phyloP scores from a whole-genome alignment of 202 grass and related monocot genomes.

The Panicum virgatum region DNA sequence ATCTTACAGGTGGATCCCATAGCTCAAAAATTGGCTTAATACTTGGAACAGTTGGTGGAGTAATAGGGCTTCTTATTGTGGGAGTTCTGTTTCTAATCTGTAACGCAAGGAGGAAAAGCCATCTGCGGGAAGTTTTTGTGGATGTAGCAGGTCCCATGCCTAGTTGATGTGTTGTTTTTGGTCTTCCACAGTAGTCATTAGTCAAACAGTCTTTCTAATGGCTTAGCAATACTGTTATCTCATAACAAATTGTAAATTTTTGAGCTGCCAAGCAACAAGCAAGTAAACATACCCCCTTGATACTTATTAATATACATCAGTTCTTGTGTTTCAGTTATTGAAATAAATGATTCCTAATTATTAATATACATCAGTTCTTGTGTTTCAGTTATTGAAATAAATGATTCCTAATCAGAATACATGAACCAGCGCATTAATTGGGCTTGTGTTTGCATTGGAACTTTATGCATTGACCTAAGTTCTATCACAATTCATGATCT shows the following conservation, averaged over 20 bases:
- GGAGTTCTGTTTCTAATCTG: conserved; percentile 65
- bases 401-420: not conserved
- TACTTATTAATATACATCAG: not conserved
- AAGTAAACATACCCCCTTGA: not conserved
- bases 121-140: conserved; percentile 71
- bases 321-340: too few relatives aligned
- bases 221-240: not conserved
- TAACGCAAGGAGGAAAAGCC: conserved; percentile 56
- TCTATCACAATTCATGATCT: conserved; percentile 24
- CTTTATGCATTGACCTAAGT: conserved; percentile 15
- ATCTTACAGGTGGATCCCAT: conserved; percentile 54
- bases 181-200: not conserved
- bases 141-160: conserved; percentile 75
- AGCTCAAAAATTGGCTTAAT: conserved; percentile 62
- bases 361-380: too few relatives aligned
- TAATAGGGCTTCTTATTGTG: conserved; percentile 59
- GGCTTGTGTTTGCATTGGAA: not conserved
- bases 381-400: too few relatives aligned
- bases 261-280: conserved; percentile 18
- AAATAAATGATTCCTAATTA: too few relatives aligned
- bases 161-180: conserved; percentile 13
- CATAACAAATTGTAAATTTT: not conserved
- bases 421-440: not conserved
- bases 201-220: conserved; percentile 29
- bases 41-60: conserved; percentile 71